Evolutionary conservation across 495 filamentous ascomycete genomes (phyloP).

Genomic region (Aspergillus saccharolyticus): DNA sequence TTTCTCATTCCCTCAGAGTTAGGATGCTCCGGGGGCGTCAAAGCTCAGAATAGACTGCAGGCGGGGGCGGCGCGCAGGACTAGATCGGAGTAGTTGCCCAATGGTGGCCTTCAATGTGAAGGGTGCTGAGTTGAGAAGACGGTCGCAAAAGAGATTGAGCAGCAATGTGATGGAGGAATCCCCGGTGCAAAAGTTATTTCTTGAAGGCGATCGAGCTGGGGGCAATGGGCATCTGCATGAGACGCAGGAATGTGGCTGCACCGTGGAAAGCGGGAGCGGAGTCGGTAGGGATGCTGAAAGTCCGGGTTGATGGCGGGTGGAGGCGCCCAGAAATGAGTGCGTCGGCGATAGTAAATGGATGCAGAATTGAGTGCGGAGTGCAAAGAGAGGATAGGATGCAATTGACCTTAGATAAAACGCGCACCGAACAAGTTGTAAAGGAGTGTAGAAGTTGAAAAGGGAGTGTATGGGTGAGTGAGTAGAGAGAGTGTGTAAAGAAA

Average conservation of each 20-base stretch:
- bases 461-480: constrained; percentile 1
- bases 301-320: constrained; percentile 8
- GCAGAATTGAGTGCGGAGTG: constrained; percentile 7
- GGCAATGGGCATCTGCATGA: constrained; percentile 11
- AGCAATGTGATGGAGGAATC: background rate
- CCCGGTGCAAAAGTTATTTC: constrained; percentile 6
- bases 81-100: constrained; percentile 1
- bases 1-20: constrained; percentile 11
- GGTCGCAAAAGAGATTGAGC: constrained; percentile 7
- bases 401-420: constrained; percentile 10
- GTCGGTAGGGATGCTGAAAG: constrained; percentile 8
- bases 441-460: constrained; percentile 2
- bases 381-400: constrained; percentile 7
- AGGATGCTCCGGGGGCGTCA: background rate
- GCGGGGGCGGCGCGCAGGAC: background rate
- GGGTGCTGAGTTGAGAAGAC: constrained; percentile 5
- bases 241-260: constrained; percentile 23
- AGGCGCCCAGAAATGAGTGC: constrained; percentile 6
- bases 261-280: constrained; percentile 12
- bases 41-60: background rate
- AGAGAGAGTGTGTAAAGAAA: background rate
- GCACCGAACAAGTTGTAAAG: constrained; percentile 7
- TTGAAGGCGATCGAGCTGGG: constrained; percentile 8
- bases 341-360: constrained; percentile 3
- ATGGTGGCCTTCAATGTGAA: constrained; percentile 16